A percentile compares a stretch with the other conserved stretches of the same genome.
These are phyloP conservation scores for Chloranthus sessilifolius DNA, from an alignment of 164 flowering plant species.

Conservation along the genomic window DNA sequence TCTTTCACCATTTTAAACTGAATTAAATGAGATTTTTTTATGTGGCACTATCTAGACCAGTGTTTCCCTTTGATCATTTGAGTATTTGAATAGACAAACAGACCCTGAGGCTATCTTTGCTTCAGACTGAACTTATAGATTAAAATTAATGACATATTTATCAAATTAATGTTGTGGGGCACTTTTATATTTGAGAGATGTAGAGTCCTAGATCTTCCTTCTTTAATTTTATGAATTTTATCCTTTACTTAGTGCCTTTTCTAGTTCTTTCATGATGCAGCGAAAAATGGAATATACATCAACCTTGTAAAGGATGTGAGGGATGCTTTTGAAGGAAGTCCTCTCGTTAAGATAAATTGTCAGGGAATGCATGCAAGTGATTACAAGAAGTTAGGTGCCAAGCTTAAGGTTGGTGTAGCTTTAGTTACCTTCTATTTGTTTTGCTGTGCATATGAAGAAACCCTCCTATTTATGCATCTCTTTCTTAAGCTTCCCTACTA, in stretches of 20 bases:
- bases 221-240: not conserved
- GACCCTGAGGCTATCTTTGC: too few species aligned
- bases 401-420: constrained; percentile 64
- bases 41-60: too few species aligned
- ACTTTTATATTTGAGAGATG: too few species aligned
- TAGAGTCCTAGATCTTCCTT: too few species aligned
- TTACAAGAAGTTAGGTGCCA: constrained; percentile 92
- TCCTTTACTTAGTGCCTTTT: not conserved
- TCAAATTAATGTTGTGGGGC: too few species aligned
- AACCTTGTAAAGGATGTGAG: constrained; percentile 76
- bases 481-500: too few species aligned
- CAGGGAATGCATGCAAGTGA: constrained; percentile 79
- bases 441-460: not conserved
- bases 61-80: too few species aligned
- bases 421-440: not conserved
- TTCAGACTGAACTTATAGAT: too few species aligned
- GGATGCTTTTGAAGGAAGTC: constrained; percentile 86
- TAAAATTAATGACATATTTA: too few species aligned
- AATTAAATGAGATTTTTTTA: too few species aligned
- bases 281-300: constrained; percentile 82
- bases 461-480: not conserved
- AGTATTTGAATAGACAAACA: too few species aligned
- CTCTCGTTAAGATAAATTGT: constrained; percentile 81
- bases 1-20: too few species aligned
- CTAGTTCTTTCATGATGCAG: constrained; percentile 28